Conservation (phyloP, 352 stramenopile genomes). For the Phytophthora sansomeana region DNA sequence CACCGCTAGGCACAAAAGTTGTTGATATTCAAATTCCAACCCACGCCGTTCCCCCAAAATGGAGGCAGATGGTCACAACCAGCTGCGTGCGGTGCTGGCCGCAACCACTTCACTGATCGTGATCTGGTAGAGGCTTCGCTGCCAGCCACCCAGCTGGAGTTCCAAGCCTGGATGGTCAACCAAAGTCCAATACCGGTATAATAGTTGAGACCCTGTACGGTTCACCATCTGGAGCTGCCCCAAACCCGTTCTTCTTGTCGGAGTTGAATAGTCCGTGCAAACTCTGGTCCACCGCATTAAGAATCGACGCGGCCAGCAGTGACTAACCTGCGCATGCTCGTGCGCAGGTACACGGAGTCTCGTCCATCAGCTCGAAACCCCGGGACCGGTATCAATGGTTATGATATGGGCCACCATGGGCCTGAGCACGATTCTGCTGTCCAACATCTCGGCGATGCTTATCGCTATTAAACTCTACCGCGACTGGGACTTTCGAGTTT, state of each 20-base stretch:
- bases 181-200: slow-evolving; percentile 14
- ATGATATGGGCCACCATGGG: slow-evolving; percentile 50
- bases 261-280: slow-evolving; percentile 7
- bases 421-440: slow-evolving; percentile 41
- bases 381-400: slow-evolving; percentile 26
- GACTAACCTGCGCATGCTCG: slow-evolving; percentile 31
- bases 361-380: slow-evolving; percentile 8
- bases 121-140: slow-evolving; percentile 9
- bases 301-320: slow-evolving; percentile 8
- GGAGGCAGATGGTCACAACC: no score
- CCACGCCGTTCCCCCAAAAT: no score
- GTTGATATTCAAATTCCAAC: no score
- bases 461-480: slow-evolving; percentile 55
- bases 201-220: slow-evolving; percentile 24
- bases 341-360: slow-evolving; percentile 21
- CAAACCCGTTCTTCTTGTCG: slow-evolving; percentile 31
- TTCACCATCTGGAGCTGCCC: slow-evolving; percentile 30
- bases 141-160: slow-evolving; percentile 21
- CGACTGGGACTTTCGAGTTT: slow-evolving; percentile 58
- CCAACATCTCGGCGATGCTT: slow-evolving; percentile 42
- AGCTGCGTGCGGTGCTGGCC: neutral
- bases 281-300: slow-evolving; percentile 25
- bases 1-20: no score
- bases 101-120: neutral
- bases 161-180: slow-evolving; percentile 10